Evolutionary conservation across 192 early-diverging fungal species (phyloP).

Genomic region (Dispira parvispora): DNA sequence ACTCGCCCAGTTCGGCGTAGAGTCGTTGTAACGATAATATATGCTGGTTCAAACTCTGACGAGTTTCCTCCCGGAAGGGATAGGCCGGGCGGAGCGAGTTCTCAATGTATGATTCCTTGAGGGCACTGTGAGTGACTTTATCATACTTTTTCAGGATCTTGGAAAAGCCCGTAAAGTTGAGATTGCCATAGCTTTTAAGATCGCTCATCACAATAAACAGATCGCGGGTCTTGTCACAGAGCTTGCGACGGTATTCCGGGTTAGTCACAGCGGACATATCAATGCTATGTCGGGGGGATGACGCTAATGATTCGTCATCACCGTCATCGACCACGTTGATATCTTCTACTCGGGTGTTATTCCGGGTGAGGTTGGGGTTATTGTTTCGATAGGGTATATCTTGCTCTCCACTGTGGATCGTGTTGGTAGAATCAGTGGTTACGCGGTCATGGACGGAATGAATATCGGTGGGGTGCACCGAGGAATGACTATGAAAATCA

Average conservation of each 20-base stretch:
- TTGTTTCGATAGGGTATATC: too few species aligned
- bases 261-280: slow-evolving; percentile 8
- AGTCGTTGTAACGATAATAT: slow-evolving; percentile 39
- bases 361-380: too few species aligned
- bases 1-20: slow-evolving; percentile 47
- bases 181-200: slow-evolving; percentile 69
- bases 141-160: slow-evolving; percentile 98
- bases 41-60: slow-evolving; percentile 36
- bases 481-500: neutral
- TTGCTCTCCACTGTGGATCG: slow-evolving; percentile 1
- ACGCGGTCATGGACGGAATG: neutral
- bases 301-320: slow-evolving; percentile 1
- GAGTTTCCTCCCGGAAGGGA: slow-evolving; percentile 50
- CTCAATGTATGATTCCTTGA: slow-evolving; percentile 55
- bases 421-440: slow-evolving; percentile 1
- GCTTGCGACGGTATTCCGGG: slow-evolving; percentile 18
- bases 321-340: neutral
- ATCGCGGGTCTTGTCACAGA: slow-evolving; percentile 38
- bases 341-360: too few species aligned
- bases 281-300: neutral
- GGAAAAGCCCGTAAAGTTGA: slow-evolving; percentile 83
- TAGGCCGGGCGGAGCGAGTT: slow-evolving; percentile 42
- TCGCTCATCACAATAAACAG: slow-evolving; percentile 73
- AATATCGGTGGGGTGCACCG: neutral
- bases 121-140: slow-evolving; percentile 66